A percentile compares a stretch with the other conserved stretches of the same genome.
Conservation (phyloP, 805 yeast genomes). For the Lachancea sp. region DNA sequence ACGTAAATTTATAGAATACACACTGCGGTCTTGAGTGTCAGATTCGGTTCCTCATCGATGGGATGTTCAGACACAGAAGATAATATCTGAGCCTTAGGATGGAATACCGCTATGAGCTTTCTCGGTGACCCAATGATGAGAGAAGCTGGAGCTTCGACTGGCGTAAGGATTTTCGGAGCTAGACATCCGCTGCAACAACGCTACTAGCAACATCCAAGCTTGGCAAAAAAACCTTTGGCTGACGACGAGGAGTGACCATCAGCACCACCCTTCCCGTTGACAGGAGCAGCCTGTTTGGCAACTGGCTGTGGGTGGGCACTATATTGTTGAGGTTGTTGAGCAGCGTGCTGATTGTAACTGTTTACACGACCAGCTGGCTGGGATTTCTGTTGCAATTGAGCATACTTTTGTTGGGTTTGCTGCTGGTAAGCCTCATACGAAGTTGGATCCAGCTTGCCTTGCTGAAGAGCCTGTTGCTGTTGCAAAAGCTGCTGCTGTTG, state of each 20-base stretch:
- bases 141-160: too few relatives aligned
- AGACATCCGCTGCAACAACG: neutral
- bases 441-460: constrained; percentile 37
- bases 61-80: too few relatives aligned
- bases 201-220: constrained; percentile 30
- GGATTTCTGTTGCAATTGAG: constrained; percentile 27
- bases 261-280: constrained; percentile 10
- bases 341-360: constrained; percentile 6
- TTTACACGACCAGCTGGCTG: constrained; percentile 14
- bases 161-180: neutral
- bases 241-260: constrained; percentile 16
- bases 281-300: constrained; percentile 11
- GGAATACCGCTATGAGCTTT: too few relatives aligned
- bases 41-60: too few relatives aligned
- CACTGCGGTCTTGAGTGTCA: neutral
- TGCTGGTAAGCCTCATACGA: constrained; percentile 35
- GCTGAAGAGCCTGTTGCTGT: constrained; percentile 15
- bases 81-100: too few relatives aligned
- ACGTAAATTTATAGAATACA: neutral
- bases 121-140: too few relatives aligned
- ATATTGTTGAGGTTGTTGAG: constrained; percentile 13
- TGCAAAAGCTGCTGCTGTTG: constrained; percentile 12
- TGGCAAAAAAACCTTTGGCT: constrained; percentile 30
- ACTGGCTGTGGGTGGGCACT: constrained; percentile 8
- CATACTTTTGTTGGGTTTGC: constrained; percentile 33